Evolutionary conservation across 1,284 basidiomycete genomes (phyloP), one percentile per base, ranked within the genome.

Genomic region (Irpex rosettiformis): DNA sequence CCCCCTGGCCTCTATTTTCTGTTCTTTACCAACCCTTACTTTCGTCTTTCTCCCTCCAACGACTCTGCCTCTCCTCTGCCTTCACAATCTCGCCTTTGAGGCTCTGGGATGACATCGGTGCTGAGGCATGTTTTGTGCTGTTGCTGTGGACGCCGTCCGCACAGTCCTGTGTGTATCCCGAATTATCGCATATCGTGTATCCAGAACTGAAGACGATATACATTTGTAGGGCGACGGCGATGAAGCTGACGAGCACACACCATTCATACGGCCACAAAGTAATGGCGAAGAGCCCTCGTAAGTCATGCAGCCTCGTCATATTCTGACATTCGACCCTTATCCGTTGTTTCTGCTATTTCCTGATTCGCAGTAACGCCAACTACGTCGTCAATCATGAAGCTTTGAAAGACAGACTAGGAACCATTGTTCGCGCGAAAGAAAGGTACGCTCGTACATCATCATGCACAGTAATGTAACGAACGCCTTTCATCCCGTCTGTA

Each of bases 381-480:
- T 69, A 68, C 59, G 67, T 75, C 1, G 66, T 81, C n/a, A 79
- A 84, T 69, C 77, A 81, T 28, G 78, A 81, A 60, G 75, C 72
- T 49, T 67, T 85, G 60, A 81, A 80, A 64, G 80, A 83, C 52
- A 76, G 82, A 4, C 75, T 88, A 22, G 77, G 77, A 2, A 72
- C 75, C 22, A 86, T 88, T 53, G 84, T 88, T 25, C 81, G 83
- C 3, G 70, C 81, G 0, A 86, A 85, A 67, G 83, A 87, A 73
- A 79, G 83, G 86, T 86, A 59, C 59, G 80, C 74, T 22, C 30
- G 16, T n/a, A n/a, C n/a, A n/a, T n/a, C n/a, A 16, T 42, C 8
- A 27, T 37, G n/a, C 18, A 56, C 52, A 42, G n/a, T n/a, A n/a
- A n/a, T n/a, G n/a, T n/a, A n/a, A n/a, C n/a, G n/a, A n/a, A n/a